A percentile compares a stretch with the other conserved stretches of the same genome.
phyloP scores from a whole-genome alignment of 164 flowering plant genomes.

The Amborella trichopoda region DNA sequence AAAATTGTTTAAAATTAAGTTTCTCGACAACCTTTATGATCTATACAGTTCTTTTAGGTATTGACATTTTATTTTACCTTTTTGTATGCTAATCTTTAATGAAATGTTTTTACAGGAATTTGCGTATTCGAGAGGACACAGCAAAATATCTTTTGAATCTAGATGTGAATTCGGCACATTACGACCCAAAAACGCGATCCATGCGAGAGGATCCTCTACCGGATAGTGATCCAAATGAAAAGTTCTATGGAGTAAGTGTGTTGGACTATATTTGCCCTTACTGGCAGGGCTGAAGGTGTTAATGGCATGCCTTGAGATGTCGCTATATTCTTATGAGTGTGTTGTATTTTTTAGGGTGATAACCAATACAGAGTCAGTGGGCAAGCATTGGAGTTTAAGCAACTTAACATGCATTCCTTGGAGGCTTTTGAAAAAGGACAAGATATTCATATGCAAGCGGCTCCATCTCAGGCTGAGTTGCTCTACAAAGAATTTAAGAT shows the following conservation, averaged over 20 bases:
- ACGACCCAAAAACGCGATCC: conserved; percentile 84
- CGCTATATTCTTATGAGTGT: no score
- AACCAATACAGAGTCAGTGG: conserved; percentile 56
- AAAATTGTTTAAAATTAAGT: no score
- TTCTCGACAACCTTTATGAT: no score
- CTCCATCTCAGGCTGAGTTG: conserved; percentile 77
- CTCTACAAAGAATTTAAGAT: conserved; percentile 46
- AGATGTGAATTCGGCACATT: conserved; percentile 78
- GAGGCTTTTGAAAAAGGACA: conserved; percentile 82
- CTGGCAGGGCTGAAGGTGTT: no score
- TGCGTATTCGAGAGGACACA: conserved; percentile 91
- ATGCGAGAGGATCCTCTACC: conserved; percentile 96
- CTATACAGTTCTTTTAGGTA: no score
- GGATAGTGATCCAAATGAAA: conserved; percentile 78
- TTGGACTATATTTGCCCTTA: no score
- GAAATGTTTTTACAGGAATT: conserved; percentile 28
- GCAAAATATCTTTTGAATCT: conserved; percentile 88
- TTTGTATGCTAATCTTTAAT: not conserved
- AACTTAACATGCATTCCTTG: conserved; percentile 62
- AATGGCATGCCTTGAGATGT: no score
- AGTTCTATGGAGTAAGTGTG: conserved; percentile 50
- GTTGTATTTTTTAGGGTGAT: conserved; percentile 38
- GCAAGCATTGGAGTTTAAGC: no score
- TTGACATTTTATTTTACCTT: no score
- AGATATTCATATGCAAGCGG: conserved; percentile 81